Evolutionary conservation across 306 rosid genomes (phyloP), one percentile per base, ranked within the genome.

Genomic region (Casuarina equisetifolia): DNA sequence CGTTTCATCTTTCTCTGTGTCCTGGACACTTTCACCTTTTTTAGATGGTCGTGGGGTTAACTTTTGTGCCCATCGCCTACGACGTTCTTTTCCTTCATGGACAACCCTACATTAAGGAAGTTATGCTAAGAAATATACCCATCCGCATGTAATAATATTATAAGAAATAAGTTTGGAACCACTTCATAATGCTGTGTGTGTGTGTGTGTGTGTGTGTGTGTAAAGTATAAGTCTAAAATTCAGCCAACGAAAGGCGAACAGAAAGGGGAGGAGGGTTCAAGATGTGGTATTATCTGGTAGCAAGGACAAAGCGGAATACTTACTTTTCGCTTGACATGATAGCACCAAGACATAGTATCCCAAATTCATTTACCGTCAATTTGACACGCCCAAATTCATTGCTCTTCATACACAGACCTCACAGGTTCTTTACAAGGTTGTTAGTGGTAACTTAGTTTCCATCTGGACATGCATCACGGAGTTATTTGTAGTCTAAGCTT

Each of bases 1-100:
- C 43, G 81, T 61, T 79, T 85, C 88, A 71, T 83, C 68, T 46
- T 51, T 84, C 8, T 75, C 20, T 36, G 71, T 78, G 78, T 82
- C 90, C 45, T 77, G 68, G 74, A 86, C 74, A 16, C 74, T 80
- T 72, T 86, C 71, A 59, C 11, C 84, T 63, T 16, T 50, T 76
- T 69, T 72, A 76, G 93, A 80, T 17, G 85, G 84, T 72, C 76
- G 86, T 79, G 90, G 91, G 52, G 98, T 91, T 83, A 81, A 9
- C 40, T 81, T 89, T 69, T 91, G 90, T 9, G 96, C 93, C 93
- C 93, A 88, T 80, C 61, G 81, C 75, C 91, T 87, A 54, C 97
- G 80, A 4, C 90, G 96, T 49, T 92, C 96, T 84, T 92, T 92
- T 63, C 80, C 86, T 88, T 91, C 92, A 46, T 81, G 90, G 70